Evolutionary conservation across 169 alveolate species (phyloP).

Genomic region (Plasmodium inui): DNA sequence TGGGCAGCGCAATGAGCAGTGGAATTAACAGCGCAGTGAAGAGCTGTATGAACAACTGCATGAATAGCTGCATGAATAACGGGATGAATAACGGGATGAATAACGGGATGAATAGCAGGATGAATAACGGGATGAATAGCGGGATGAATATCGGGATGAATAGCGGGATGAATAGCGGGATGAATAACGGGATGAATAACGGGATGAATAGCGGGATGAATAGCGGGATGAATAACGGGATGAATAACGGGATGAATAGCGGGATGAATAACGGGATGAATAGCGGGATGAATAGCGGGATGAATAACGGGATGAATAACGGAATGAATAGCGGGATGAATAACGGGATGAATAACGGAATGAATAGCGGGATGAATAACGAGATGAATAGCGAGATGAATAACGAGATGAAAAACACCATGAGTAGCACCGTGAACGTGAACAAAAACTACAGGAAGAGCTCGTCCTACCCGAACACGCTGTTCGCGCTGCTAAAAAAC

Average conservation of each 20-base stretch:
- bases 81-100: not conserved
- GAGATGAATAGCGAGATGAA: not conserved
- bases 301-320: not conserved
- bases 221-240: not conserved
- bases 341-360: not conserved
- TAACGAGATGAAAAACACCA: not conserved
- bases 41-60: not conserved
- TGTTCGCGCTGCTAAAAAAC: constrained; percentile 10
- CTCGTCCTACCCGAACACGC: constrained; percentile 40
- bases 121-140: not conserved
- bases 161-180: not conserved
- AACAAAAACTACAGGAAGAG: constrained; percentile 42
- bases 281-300: not conserved
- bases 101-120: too few species aligned
- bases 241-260: not conserved
- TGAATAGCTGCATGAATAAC: not conserved
- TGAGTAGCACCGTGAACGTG: not conserved
- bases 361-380: not conserved
- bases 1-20: not conserved
- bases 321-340: not conserved
- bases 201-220: not conserved
- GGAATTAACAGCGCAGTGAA: not conserved
- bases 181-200: not conserved
- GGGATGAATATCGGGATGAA: not conserved
- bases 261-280: not conserved